Evolutionary conservation across 1,284 basidiomycete species (phyloP), one percentile per base, ranked within the genome.

Genomic region (Cutaneotrichosporon sp.): DNA sequence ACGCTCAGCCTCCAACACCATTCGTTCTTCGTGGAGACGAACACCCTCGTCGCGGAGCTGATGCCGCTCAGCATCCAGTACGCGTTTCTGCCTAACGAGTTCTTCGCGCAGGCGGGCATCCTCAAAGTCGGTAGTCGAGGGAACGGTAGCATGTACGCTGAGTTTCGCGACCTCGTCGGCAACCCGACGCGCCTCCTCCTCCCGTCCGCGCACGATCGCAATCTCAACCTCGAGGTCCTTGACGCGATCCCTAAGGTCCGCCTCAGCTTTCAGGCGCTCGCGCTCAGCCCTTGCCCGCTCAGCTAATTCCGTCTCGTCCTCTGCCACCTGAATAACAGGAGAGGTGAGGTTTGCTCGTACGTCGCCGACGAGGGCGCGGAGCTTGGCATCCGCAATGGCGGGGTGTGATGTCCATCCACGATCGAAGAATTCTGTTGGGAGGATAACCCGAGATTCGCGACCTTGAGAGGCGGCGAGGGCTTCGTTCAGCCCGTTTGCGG

Each of bases 401-500:
- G 80, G 79, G 63, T 81, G 80, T 0, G 80, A 75, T 0, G 74
- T 77, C 13, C 76, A 76, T 1, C 74, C 73, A 2, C 26, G 30
- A 11, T 61, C 60, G 56, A 65, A 59, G 49, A 68, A 68, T 18
- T 65, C 60, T 47, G 55, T 56, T 9, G 61, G 38, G 4, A 60
- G 46, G 26, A 65, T 42, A 2, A 62, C 34, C 1, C 53, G 58
- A 2, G 59, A 16, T 16, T 68, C 63, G 18, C 40, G 51, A 1
- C 66, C 66, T 22, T 31, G 22, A 5, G 52, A 47, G 1, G 57
- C 67, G 0, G 78, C 75, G 10, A 79, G 61, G 32, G 89, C 80
- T 26, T 83, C 81, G 70, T 88, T 86, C 30, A 90, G 77, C 65
- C 88, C 87, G 71, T 92, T 92, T 21, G 88, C 87, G 4, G 87